Conservation (phyloP, 139 green algal species). For the Chlamydomonas schloesseri region DNA sequence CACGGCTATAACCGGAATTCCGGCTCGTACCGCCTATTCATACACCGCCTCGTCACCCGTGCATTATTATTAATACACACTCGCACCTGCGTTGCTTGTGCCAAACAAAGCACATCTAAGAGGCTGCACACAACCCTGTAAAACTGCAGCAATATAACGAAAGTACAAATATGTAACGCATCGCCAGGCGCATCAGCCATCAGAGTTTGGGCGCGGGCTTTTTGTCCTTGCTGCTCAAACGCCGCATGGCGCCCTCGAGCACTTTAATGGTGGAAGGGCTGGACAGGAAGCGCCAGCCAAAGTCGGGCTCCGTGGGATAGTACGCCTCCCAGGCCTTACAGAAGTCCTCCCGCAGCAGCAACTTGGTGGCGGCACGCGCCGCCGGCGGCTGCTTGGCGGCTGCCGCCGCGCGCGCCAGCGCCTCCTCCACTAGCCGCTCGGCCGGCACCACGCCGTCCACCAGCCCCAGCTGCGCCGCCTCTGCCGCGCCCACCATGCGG, state of each 20-base stretch:
- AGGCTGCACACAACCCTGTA: no score
- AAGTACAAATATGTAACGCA: no score
- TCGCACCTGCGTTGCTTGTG: no score
- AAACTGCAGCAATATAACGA: no score
- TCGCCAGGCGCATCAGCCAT: not conserved
- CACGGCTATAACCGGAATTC: no score
- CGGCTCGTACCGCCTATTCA: no score
- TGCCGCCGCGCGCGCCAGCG: constrained; percentile 61
- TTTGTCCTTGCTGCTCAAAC: constrained; percentile 52
- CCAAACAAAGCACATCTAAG: no score
- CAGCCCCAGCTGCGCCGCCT: constrained; percentile 75
- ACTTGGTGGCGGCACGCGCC: constrained; percentile 72
- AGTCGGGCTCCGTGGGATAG: constrained; percentile 65
- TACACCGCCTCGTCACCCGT: no score
- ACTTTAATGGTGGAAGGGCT: constrained; percentile 60
- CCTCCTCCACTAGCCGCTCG: constrained; percentile 62
- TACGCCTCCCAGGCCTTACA: constrained; percentile 71
- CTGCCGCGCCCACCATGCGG: constrained; percentile 31
- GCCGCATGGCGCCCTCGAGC: constrained; percentile 74
- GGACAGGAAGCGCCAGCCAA: constrained; percentile 75
- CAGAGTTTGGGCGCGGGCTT: not conserved
- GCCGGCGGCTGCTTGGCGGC: constrained; percentile 56
- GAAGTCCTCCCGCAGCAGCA: constrained; percentile 67
- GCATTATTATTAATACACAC: no score
- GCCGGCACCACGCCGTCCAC: constrained; percentile 79